These are phyloP conservation scores for Cutaneotrichosporon sp. DNA, from an alignment of 1,284 basidiomycete genomes.

Conservation along the genomic window DNA sequence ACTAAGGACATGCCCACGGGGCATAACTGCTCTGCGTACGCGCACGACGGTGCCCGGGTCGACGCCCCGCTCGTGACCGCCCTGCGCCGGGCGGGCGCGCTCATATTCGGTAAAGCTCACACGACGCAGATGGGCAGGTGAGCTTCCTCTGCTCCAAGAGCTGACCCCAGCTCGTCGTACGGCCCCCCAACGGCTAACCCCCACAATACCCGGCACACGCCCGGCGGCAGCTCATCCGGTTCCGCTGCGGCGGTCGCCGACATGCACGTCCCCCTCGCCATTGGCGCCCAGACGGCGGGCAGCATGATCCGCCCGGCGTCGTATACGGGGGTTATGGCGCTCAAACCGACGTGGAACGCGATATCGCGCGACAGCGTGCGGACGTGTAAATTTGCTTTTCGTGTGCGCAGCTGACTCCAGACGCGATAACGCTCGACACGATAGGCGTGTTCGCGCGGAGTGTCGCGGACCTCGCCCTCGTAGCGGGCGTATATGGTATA, in stretches of 20 bases:
- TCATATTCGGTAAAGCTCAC: constrained; percentile 41
- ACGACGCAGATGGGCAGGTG: constrained; percentile 38
- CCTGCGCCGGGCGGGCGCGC: constrained; percentile 27
- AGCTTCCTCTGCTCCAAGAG: constrained; percentile 1
- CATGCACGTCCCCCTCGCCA: constrained; percentile 29
- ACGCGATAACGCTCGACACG: constrained; percentile 35
- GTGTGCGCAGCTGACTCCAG: constrained; percentile 8
- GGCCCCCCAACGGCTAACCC: constrained; percentile 33
- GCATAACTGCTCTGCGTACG: constrained; percentile 27
- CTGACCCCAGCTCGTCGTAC: constrained; percentile 19
- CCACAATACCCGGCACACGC: constrained; percentile 26
- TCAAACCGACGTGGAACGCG: constrained; percentile 40
- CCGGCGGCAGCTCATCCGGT: constrained; percentile 37
- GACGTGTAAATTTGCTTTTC: constrained; percentile 20
- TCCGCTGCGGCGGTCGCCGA: constrained; percentile 39
- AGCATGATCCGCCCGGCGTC: constrained; percentile 38
- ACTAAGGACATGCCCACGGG: constrained; percentile 37
- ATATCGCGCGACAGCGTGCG: constrained; percentile 39
- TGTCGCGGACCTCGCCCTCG: constrained; percentile 30
- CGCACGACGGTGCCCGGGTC: constrained; percentile 13
- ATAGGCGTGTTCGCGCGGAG: constrained; percentile 35
- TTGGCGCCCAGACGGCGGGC: constrained; percentile 30
- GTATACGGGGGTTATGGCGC: constrained; percentile 35
- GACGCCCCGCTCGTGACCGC: constrained; percentile 28
- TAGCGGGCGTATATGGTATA: constrained; percentile 26